These are phyloP conservation scores for Choricystis sp. DNA, from an alignment of 139 green algal genomes.

Conservation along the genomic window DNA sequence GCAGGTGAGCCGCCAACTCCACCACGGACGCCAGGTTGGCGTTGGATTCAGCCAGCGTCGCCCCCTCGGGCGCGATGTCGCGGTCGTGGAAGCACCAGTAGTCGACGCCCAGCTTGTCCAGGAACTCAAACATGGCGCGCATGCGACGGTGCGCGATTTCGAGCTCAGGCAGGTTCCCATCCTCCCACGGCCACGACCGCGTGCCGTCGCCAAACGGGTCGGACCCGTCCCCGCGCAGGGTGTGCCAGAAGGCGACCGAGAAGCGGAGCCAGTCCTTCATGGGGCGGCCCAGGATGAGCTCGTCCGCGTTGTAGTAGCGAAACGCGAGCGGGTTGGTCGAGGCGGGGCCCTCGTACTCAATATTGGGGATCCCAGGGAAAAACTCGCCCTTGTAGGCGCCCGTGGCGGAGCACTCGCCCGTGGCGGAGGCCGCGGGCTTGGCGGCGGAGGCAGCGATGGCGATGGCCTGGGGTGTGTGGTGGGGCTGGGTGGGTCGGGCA, in stretches of 20 bases:
- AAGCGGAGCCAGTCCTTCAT: slow-evolving; percentile 52
- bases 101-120: slow-evolving; percentile 48
- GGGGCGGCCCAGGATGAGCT: slow-evolving; percentile 27
- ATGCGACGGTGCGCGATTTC: slow-evolving; percentile 28
- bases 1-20: slow-evolving; percentile 23
- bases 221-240: slow-evolving; percentile 37
- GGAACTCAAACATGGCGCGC: slow-evolving; percentile 49
- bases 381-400: slow-evolving; percentile 5
- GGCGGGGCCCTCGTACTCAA: slow-evolving; percentile 33
- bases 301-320: slow-evolving; percentile 39
- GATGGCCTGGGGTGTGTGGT: neutral
- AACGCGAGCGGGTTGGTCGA: slow-evolving; percentile 33
- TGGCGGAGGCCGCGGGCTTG: too few species aligned
- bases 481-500: neutral
- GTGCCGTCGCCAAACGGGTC: slow-evolving; percentile 50
- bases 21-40: slow-evolving; percentile 20
- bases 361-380: slow-evolving; percentile 11
- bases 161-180: slow-evolving; percentile 14
- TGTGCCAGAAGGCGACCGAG: slow-evolving; percentile 60
- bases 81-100: slow-evolving; percentile 60
- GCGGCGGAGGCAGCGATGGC: neutral
- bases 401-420: neutral
- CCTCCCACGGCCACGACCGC: slow-evolving; percentile 32
- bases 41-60: slow-evolving; percentile 26
- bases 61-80: slow-evolving; percentile 39